Evolutionary conservation across 768 basidiomycete species (phyloP).

Genomic region (Galerina sulciceps): DNA sequence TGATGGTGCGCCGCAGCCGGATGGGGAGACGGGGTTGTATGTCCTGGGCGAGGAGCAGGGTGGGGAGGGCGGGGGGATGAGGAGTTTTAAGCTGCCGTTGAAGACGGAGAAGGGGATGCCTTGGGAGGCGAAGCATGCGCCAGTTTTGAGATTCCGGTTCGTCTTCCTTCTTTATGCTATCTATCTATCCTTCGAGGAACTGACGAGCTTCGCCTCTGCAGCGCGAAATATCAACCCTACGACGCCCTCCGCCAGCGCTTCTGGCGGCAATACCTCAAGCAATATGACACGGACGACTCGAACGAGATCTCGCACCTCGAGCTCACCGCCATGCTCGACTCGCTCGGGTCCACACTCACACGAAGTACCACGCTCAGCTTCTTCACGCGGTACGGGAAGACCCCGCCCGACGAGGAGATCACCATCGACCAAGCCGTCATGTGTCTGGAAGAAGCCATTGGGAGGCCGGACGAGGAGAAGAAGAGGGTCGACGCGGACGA

Average conservation of each 20-base stretch:
- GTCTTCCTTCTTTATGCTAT: neutral
- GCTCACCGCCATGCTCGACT: constrained; percentile 94
- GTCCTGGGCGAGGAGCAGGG: constrained; percentile 47
- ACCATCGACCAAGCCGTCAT: constrained; percentile 79
- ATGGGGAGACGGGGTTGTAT: constrained; percentile 60
- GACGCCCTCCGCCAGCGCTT: constrained; percentile 87
- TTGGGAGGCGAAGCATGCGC: constrained; percentile 78
- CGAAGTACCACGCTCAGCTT: constrained; percentile 78
- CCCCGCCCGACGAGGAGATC: constrained; percentile 69
- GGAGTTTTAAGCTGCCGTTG: constrained; percentile 71
- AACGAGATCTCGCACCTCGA: constrained; percentile 78
- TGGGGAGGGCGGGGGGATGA: constrained; percentile 68
- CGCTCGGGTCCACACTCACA: constrained; percentile 91
- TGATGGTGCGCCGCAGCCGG: constrained; percentile 66
- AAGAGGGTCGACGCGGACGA: constrained; percentile 61
- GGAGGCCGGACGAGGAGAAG: constrained; percentile 73
- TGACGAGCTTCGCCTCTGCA: constrained; percentile 24
- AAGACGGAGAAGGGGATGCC: constrained; percentile 60
- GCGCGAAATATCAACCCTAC: constrained; percentile 96
- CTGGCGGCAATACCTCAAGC: constrained; percentile 86
- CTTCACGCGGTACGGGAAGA: constrained; percentile 73
- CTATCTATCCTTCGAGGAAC: neutral
- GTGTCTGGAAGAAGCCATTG: constrained; percentile 85
- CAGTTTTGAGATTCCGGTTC: constrained; percentile 71
- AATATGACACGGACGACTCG: constrained; percentile 91